These are phyloP conservation scores for Plenodomus tracheiphilus DNA, from an alignment of 2,329 filamentous ascomycete genomes.

Conservation along the genomic window DNA sequence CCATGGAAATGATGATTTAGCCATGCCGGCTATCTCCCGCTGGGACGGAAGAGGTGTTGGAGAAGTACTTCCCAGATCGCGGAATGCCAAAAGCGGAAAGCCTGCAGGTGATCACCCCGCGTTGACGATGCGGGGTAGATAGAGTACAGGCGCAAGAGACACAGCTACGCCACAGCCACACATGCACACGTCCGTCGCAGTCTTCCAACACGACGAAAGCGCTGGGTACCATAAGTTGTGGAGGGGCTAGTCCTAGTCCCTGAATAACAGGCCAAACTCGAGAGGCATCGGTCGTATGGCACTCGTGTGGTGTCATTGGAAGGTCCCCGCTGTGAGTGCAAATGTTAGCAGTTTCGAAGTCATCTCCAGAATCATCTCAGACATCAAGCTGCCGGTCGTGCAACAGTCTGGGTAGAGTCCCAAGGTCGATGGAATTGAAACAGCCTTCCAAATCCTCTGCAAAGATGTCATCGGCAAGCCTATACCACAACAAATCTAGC, in stretches of 20 bases:
- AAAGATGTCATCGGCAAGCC: constrained; percentile 7
- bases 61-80: constrained; percentile 4
- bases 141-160: too few species aligned
- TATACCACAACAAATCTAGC: constrained; percentile 6
- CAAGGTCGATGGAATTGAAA: neutral
- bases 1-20: neutral
- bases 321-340: too few species aligned
- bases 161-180: too few species aligned
- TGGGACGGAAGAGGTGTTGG: constrained; percentile 1
- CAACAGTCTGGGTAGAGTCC: neutral
- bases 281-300: too few species aligned
- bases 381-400: neutral
- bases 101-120: constrained; percentile 26
- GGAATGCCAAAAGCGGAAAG: constrained; percentile 27
- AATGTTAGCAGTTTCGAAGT: too few species aligned
- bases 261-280: too few species aligned
- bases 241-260: too few species aligned
- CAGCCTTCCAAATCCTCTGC: neutral
- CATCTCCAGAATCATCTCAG: too few species aligned
- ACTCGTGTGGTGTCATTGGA: too few species aligned
- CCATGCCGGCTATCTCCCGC: neutral
- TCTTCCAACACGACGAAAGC: too few species aligned
- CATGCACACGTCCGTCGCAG: too few species aligned
- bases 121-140: constrained; percentile 18
- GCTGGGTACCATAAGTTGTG: too few species aligned